Conservation (phyloP, 2,329 filamentous ascomycete species). For the Ascochyta clinopodiicola region DNA sequence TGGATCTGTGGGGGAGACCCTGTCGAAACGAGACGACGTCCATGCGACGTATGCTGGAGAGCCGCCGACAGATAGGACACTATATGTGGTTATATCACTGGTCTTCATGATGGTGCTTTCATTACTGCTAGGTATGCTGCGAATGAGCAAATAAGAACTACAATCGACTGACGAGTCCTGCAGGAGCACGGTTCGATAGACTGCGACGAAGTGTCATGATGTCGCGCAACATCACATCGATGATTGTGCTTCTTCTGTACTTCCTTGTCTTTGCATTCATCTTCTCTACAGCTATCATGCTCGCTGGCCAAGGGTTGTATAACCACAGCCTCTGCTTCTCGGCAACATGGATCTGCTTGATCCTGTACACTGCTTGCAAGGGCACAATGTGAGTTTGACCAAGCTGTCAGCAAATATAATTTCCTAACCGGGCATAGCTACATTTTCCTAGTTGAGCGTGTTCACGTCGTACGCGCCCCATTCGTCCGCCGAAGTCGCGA, state of each 20-base stretch:
- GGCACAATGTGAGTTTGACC: slow-evolving; percentile 19
- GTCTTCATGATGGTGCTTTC: slow-evolving; percentile 20
- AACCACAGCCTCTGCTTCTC: slow-evolving; percentile 28
- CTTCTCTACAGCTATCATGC: slow-evolving; percentile 24
- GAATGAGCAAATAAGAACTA: not conserved
- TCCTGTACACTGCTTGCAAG: slow-evolving; percentile 43
- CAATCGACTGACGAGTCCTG: not conserved
- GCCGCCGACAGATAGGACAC: slow-evolving; percentile 13
- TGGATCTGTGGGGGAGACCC: not conserved
- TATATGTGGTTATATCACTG: slow-evolving; percentile 16
- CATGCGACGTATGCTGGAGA: slow-evolving; percentile 11
- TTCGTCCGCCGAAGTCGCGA: slow-evolving; percentile 35
- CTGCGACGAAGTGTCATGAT: slow-evolving; percentile 12
- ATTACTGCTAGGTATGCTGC: slow-evolving; percentile 15
- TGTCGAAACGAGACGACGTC: not conserved
- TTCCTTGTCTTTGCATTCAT: slow-evolving; percentile 13
- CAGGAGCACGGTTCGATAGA: slow-evolving; percentile 11
- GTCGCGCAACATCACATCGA: slow-evolving; percentile 17
- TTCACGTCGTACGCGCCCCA: slow-evolving; percentile 40
- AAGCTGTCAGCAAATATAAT: not conserved
- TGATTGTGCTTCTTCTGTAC: slow-evolving; percentile 15
- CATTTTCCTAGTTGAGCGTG: slow-evolving; percentile 47
- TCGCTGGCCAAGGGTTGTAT: slow-evolving; percentile 32
- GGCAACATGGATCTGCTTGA: slow-evolving; percentile 44
- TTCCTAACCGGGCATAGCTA: slow-evolving; percentile 27